These are phyloP conservation scores for Thuidium tamariscinum DNA, from an alignment of 225 moss, liverwort and hornwort genomes.

Conservation along the genomic window DNA sequence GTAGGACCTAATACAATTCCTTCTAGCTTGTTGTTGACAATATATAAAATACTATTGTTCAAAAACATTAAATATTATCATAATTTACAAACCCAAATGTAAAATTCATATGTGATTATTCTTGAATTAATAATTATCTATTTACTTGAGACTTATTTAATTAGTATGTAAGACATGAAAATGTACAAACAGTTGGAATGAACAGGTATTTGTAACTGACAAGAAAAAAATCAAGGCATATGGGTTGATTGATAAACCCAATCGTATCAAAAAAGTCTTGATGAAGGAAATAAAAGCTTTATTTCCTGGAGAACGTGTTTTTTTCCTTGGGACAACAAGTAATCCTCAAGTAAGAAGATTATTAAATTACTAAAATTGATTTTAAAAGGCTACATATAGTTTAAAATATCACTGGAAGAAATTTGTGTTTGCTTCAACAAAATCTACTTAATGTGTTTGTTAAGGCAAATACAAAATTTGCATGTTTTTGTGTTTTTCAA, in stretches of 20 bases:
- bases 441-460: no score
- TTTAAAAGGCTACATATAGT: neutral
- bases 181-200: neutral
- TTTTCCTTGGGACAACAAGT: slow-evolving; percentile 69
- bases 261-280: slow-evolving; percentile 63
- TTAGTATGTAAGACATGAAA: neutral
- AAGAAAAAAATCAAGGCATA: slow-evolving; percentile 72
- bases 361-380: accelerated
- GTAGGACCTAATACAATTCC: no score
- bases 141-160: neutral
- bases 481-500: no score
- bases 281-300: slow-evolving; percentile 66
- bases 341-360: slow-evolving; percentile 44
- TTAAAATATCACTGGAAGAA: no score
- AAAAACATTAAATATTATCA: neutral
- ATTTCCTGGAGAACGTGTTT: slow-evolving; percentile 58
- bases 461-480: no score
- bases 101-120: accelerated
- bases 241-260: slow-evolving; percentile 81
- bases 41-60: no score
- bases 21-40: accelerated
- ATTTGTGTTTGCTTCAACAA: no score
- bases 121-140: neutral
- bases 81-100: neutral
- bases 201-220: slow-evolving; percentile 68